A percentile compares a stretch with the other conserved stretches of the same genome.
Conservation (phyloP, 176 grass and related monocot species). For the Lolium rigidum region DNA sequence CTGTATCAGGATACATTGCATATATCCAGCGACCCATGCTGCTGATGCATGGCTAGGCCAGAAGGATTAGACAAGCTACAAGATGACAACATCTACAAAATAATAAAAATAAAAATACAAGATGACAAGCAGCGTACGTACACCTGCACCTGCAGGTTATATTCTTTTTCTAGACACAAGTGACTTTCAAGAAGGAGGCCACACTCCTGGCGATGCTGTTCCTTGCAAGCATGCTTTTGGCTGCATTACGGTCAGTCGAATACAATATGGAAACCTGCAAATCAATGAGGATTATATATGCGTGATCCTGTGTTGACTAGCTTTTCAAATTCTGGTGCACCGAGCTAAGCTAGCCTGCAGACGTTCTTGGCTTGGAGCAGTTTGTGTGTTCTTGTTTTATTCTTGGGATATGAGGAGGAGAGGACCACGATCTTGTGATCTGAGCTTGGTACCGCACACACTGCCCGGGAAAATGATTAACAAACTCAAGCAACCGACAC, state of each 20-base stretch:
- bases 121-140: not conserved
- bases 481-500: not conserved
- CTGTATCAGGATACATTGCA: not conserved
- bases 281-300: not conserved
- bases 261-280: too few relatives aligned
- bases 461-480: conserved; percentile 1
- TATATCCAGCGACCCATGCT: not conserved
- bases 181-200: not conserved
- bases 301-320: not conserved
- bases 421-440: not conserved
- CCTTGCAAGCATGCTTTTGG: conserved; percentile 49
- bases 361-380: too few relatives aligned
- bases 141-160: not conserved
- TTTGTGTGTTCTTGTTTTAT: conserved; percentile 4
- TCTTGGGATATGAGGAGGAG: not conserved
- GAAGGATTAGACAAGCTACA: not conserved
- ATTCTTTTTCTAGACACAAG: not conserved
- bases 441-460: not conserved
- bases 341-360: not conserved
- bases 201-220: conserved; percentile 22
- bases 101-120: too few relatives aligned
- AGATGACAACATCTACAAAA: conserved; percentile 15
- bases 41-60: not conserved
- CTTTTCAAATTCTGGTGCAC: conserved; percentile 5
- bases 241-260: not conserved